Conservation (phyloP, 352 stramenopile genomes). For the Globisporangium splendens region DNA sequence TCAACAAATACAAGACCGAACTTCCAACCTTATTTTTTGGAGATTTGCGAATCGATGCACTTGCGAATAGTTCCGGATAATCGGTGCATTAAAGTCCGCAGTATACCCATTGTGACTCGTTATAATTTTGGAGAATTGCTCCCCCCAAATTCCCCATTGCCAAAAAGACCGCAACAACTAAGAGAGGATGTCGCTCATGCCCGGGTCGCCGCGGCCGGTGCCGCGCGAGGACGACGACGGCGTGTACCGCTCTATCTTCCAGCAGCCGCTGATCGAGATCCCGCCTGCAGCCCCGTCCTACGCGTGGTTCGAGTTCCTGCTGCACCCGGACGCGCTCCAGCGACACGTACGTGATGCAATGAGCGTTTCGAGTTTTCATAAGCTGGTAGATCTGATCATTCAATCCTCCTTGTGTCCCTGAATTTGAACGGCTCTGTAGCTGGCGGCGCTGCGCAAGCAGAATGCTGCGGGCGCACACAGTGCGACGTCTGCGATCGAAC, state of each 20-base stretch:
- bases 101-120: neutral
- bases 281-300: conserved; percentile 61
- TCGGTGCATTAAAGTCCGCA: neutral
- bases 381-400: neutral
- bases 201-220: conserved; percentile 51
- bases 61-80: too few relatives aligned
- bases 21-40: too few relatives aligned
- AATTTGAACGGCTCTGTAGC: conserved; percentile 18
- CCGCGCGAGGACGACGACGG: conserved; percentile 51
- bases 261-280: conserved; percentile 76
- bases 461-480: conserved; percentile 37
- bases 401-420: neutral
- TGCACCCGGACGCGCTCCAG: conserved; percentile 71
- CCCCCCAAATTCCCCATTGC: neutral
- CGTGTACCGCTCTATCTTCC: conserved; percentile 82
- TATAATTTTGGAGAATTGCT: too few relatives aligned
- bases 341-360: conserved; percentile 45
- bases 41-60: too few relatives aligned
- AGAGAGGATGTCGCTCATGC: conserved; percentile 48
- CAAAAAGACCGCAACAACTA: neutral
- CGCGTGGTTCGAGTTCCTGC: conserved; percentile 85
- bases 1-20: too few relatives aligned
- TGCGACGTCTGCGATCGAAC: conserved; percentile 68
- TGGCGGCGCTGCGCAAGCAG: conserved; percentile 47
- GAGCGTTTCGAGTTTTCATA: neutral